phyloP scores from a whole-genome alignment of 2,329 filamentous ascomycete species.

The Aspergillus persii region DNA sequence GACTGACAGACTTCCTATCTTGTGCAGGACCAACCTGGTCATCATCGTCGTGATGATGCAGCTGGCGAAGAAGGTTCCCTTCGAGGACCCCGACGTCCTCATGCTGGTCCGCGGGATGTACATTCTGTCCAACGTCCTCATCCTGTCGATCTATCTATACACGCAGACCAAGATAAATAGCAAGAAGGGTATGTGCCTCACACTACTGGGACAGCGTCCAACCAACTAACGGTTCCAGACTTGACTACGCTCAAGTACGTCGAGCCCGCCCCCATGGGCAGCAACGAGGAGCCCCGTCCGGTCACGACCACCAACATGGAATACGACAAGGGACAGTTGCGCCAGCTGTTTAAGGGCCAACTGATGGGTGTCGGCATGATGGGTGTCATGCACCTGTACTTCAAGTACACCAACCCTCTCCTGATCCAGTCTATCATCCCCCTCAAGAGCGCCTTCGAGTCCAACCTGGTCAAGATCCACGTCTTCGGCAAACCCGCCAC shows the following conservation, averaged over 20 bases:
- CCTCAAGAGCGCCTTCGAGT: slow-evolving; percentile 90
- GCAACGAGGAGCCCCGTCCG: slow-evolving; percentile 89
- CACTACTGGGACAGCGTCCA: not conserved
- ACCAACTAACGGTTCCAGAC: slow-evolving; percentile 54
- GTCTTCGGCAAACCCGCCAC: slow-evolving; percentile 80
- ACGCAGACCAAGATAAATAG: slow-evolving; percentile 82
- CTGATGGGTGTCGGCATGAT: slow-evolving; percentile 98
- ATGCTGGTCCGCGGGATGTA: slow-evolving; percentile 64
- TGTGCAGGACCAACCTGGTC: slow-evolving; percentile 76
- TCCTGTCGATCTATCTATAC: slow-evolving; percentile 80
- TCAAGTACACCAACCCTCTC: slow-evolving; percentile 99
- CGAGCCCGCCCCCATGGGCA: slow-evolving; percentile 90
- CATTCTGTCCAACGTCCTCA: slow-evolving; percentile 74
- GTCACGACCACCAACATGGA: slow-evolving; percentile 95
- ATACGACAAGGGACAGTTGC: slow-evolving; percentile 86
- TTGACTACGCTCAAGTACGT: slow-evolving; percentile 98
- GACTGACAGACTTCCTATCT: slow-evolving; percentile 11
- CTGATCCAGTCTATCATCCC: slow-evolving; percentile 98
- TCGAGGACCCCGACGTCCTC: slow-evolving; percentile 77
- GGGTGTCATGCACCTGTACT: slow-evolving; percentile 97
- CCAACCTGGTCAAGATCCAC: slow-evolving; percentile 95
- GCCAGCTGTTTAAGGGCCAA: slow-evolving; percentile 81
- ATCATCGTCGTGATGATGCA: slow-evolving; percentile 99
- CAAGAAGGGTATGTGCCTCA: slow-evolving; percentile 77
- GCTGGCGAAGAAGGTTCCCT: slow-evolving; percentile 91